Conservation (phyloP, 2,329 filamentous ascomycete species). For the Colletotrichum brevisporum region DNA sequence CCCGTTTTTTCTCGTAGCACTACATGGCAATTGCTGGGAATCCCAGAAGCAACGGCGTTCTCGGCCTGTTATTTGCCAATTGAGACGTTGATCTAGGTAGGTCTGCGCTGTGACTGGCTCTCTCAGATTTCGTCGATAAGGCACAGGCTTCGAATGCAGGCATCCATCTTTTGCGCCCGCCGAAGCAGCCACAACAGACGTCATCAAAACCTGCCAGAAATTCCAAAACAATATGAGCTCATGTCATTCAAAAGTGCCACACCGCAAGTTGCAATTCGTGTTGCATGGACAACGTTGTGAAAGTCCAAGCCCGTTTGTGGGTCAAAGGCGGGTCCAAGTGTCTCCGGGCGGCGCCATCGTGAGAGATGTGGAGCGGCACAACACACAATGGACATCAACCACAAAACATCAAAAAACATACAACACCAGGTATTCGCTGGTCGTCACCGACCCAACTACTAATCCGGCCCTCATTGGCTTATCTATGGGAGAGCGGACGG, state of each 20-base stretch:
- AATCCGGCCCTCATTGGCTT: slow-evolving; percentile 1
- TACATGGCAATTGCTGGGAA: background rate
- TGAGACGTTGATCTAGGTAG: background rate
- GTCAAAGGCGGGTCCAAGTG: background rate
- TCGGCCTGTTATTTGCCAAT: background rate
- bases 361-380: slow-evolving; percentile 2
- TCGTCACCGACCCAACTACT: slow-evolving; percentile 9
- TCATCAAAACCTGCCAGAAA: slow-evolving; percentile 1
- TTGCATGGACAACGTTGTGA: slow-evolving; percentile 1
- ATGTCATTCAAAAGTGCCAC: background rate
- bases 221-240: background rate
- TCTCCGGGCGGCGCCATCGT: background rate
- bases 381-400: background rate
- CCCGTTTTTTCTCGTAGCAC: background rate
- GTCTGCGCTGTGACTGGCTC: background rate
- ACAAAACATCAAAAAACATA: slow-evolving; percentile 10
- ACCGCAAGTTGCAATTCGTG: slow-evolving; percentile 11
- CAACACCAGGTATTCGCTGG: slow-evolving; percentile 16
- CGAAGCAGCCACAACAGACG: background rate
- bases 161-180: background rate
- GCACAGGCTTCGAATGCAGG: background rate
- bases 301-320: slow-evolving; percentile 7
- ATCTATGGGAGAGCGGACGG: background rate
- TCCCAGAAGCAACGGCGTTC: background rate
- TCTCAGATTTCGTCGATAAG: background rate